Conservation (phyloP, 2,329 filamentous ascomycete genomes). For the Dactylellina parvicollis region DNA sequence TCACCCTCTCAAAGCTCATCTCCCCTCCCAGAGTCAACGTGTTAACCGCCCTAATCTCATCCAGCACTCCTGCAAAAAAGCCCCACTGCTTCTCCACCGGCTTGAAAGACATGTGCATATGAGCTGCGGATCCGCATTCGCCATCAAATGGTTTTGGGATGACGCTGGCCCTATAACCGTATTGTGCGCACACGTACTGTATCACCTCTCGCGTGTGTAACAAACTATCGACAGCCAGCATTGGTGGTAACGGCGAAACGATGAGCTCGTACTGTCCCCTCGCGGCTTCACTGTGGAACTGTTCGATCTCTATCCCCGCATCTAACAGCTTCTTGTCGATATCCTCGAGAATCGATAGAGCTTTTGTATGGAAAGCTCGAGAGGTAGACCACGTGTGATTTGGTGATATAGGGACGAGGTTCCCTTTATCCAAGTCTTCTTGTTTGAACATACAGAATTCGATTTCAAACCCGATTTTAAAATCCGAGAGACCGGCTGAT, state of each 20-base stretch:
- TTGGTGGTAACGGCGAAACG: constrained; percentile 70
- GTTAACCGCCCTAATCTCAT: constrained; percentile 72
- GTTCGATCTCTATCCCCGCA: constrained; percentile 74
- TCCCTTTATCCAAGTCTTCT: constrained; percentile 58
- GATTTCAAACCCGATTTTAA: constrained; percentile 81
- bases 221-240: constrained; percentile 76
- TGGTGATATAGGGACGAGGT: constrained; percentile 66
- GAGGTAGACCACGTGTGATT: constrained; percentile 78
- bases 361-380: constrained; percentile 69
- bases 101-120: constrained; percentile 69
- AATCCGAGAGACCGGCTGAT: constrained; percentile 65
- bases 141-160: constrained; percentile 74
- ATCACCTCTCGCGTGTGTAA: constrained; percentile 77
- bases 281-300: constrained; percentile 78
- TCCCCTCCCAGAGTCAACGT: constrained; percentile 75
- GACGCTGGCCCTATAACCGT: constrained; percentile 74
- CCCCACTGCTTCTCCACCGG: constrained; percentile 63
- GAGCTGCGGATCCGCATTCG: constrained; percentile 73
- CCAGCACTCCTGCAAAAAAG: constrained; percentile 78
- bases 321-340: constrained; percentile 71
- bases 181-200: constrained; percentile 70
- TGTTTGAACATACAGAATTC: constrained; percentile 77
- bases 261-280: constrained; percentile 82
- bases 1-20: constrained; percentile 74
- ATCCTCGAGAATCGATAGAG: constrained; percentile 71